phyloP scores from a whole-genome alignment of 306 rosid species.

The Astragalus glycyphyllos region DNA sequence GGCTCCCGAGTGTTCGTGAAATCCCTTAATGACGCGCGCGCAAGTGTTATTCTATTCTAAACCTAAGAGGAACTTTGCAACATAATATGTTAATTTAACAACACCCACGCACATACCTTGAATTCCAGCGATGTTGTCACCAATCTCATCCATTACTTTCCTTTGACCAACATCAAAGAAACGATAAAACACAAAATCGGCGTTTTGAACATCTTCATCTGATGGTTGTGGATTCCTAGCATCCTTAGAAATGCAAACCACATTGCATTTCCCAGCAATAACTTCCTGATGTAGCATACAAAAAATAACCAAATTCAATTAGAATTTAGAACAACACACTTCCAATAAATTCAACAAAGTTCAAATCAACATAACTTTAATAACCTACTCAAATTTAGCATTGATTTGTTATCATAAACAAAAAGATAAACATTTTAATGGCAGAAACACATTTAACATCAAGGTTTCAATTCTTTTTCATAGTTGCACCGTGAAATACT shows the following conservation, averaged over 20 bases:
- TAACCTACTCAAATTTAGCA: background rate
- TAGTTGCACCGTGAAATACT: too few relatives aligned
- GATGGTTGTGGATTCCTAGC: conserved; percentile 62
- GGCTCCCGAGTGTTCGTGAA: background rate
- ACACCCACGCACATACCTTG: conserved; percentile 59
- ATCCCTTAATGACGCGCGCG: background rate
- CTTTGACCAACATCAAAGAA: conserved; percentile 65
- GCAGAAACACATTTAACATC: too few relatives aligned
- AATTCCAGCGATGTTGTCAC: conserved; percentile 53
- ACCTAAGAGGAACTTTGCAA: background rate
- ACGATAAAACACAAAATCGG: conserved; percentile 69
- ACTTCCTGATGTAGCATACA: conserved; percentile 61
- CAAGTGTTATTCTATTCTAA: background rate
- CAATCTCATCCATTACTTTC: conserved; percentile 52
- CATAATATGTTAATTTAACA: background rate
- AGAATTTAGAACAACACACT: background rate
- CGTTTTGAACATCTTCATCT: conserved; percentile 53
- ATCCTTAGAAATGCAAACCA: conserved; percentile 68
- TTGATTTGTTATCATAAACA: background rate
- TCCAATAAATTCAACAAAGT: background rate
- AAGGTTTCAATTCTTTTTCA: too few relatives aligned
- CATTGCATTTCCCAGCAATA: conserved; percentile 80
- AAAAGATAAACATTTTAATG: background rate
- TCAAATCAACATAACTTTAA: background rate
- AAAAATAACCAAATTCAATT: conserved; percentile 4